Evolutionary conservation across 306 rosid species (phyloP), one percentile per base, ranked within the genome.

Genomic region (Gastrolobium villosum): DNA sequence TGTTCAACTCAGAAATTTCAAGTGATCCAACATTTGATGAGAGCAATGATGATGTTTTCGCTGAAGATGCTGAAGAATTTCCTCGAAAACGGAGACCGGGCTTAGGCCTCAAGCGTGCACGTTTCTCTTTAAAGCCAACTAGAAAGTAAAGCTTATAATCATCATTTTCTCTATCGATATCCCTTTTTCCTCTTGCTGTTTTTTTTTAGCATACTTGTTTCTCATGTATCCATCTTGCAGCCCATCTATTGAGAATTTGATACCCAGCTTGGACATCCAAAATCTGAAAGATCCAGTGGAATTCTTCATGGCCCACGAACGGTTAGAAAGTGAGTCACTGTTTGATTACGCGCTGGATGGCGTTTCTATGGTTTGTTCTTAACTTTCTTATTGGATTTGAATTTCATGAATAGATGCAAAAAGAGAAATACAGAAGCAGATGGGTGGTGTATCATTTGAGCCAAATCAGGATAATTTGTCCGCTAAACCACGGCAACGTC

Each of bases 361-460:
- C 46, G 36, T 20, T 54, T 43, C n/a, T 64, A 14, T 37, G 64
- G 26, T 36, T 82, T 66, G 34, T 39, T 57, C 55, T 83, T 61
- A 67, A 15, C 61, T 45, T 44, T 39, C 53, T 37, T 37, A 2
- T 55, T 77, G 74, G 46, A 15, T 59, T 60, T 73, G 36, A 76
- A 72, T 71, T 75, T 84, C 75, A 63, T 86, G 45, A 72, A 36
- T 75, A 96, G 99, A 87, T 84, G 96, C 98, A 36, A 89, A 74
- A 81, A 87, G 80, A 82, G 99, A 93, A 78, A 81, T 91, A 75
- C 84, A 86, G 77, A 93, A 89, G 83, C 92, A 87, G 67, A 71
- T 56, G 70, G 94, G 91, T 46, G 82, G 78, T 30, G 63, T 68
- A 56, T 32, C 79, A 10, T 48, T 81, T 61, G 91, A 90, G 77